phyloP scores from a whole-genome alignment of 306 rosid genomes.

The Fagus sylvatica region DNA sequence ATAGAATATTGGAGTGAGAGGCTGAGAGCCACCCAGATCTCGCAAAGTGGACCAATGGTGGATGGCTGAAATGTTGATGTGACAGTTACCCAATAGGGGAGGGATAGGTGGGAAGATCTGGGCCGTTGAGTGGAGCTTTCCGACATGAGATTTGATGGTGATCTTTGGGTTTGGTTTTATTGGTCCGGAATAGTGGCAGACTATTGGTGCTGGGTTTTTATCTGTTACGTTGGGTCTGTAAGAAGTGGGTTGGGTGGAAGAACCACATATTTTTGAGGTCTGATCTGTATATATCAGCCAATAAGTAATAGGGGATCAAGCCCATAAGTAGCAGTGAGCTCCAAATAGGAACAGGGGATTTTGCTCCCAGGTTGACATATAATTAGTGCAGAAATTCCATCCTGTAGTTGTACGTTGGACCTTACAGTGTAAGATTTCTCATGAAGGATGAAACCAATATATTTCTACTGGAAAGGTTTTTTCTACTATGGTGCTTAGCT shows the following conservation, averaged over 20 bases:
- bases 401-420: too few species aligned
- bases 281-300: too few species aligned
- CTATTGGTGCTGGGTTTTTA: not conserved
- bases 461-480: not conserved
- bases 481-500: not conserved
- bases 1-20: slow-evolving; percentile 1
- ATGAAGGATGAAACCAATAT: not conserved
- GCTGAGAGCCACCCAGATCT: slow-evolving; percentile 5
- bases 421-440: too few species aligned
- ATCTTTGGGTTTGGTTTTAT: slow-evolving; percentile 22
- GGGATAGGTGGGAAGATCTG: slow-evolving; percentile 36
- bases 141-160: slow-evolving; percentile 42
- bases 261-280: too few species aligned
- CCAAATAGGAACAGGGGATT: too few species aligned
- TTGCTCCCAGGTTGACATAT: too few species aligned
- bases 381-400: too few species aligned
- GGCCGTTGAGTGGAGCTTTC: slow-evolving; percentile 39
- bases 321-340: not conserved
- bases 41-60: slow-evolving; percentile 63
- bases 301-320: not conserved
- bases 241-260: too few species aligned
- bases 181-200: slow-evolving; percentile 24
- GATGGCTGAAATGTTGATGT: slow-evolving; percentile 24
- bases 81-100: slow-evolving; percentile 28
- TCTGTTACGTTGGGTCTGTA: not conserved